A percentile compares a stretch with the other conserved stretches of the same genome.
phyloP scores from a whole-genome alignment of 257 asterid genomes.

The Osmanthus fragrans region DNA sequence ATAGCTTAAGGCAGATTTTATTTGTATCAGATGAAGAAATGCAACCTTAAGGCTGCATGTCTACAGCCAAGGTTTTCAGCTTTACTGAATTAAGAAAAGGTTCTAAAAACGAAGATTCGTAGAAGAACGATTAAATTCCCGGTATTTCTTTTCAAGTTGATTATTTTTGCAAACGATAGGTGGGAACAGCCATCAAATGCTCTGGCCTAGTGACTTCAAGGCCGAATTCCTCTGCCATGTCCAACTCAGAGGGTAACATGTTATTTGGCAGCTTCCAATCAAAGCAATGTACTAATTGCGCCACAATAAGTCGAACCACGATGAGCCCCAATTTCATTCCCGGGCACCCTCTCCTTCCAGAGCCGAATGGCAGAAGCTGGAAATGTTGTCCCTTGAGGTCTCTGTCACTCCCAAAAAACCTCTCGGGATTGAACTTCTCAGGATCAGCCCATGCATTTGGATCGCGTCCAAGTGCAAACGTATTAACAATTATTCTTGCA shows the following conservation, averaged over 20 bases:
- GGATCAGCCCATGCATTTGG: constrained; percentile 48
- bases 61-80: too few species aligned
- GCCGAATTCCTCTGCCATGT: constrained; percentile 50
- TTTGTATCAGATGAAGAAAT: background rate
- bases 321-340: constrained; percentile 54
- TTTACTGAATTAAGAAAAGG: too few species aligned
- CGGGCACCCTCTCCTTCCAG: constrained; percentile 59
- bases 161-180: constrained; percentile 19
- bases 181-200: constrained; percentile 32
- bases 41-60: too few species aligned
- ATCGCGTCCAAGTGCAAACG: constrained; percentile 47
- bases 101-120: background rate
- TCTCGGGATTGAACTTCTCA: constrained; percentile 52
- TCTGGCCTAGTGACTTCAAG: constrained; percentile 32
- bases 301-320: constrained; percentile 41
- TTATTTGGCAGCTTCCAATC: constrained; percentile 56
- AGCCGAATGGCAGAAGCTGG: constrained; percentile 53
- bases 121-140: too few species aligned
- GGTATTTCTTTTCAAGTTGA: background rate
- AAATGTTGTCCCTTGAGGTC: constrained; percentile 52
- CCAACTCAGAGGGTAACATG: constrained; percentile 40
- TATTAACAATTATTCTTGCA: constrained; percentile 42
- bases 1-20: background rate
- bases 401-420: constrained; percentile 38
- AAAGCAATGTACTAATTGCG: constrained; percentile 63